Base-by-base conservation (phyloP, 2,329 filamentous ascomycete genomes). In the Teratosphaeria destructans region DNA sequence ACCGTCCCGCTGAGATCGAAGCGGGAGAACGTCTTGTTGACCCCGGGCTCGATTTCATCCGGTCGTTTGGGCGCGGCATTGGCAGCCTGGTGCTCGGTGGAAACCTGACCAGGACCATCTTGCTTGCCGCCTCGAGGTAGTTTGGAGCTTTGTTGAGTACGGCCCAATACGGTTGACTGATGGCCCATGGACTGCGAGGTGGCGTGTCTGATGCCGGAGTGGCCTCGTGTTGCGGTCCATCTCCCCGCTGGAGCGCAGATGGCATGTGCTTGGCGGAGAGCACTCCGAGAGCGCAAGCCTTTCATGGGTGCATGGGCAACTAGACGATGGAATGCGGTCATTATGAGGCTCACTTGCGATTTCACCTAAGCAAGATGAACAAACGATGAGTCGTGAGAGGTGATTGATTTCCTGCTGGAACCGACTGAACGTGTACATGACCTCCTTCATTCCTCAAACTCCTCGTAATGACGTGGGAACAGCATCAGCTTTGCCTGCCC, bases 1-100 rank as follows among this genome's bases (percentile, higher is more conserved):
- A 66, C 68, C 27, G 64, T 64, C 16, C 63, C 60, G 4, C 59
- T 56, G 11, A 68, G 60, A 19, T 65, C 64, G 64, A 69, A 69
- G 23, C 53, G 53, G 5, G 27, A 34, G 53, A 54, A 54, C 8
- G 53, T 54, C 27, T 34, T 29, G 53, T 54, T 54, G 27, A 54
- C 26, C 8, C 53, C 53, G 7, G 27, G 27, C 53, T 54, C 16
- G 23, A 54, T 54, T 7, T 32, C 27, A 14, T 54, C 53, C 3
- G 53, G 53, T 8, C 34, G 34, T n/a, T 23, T 49, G 16, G 43
- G 43, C n/a, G 43, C 43, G 19, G 43, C 43, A n/a, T 49, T 49
- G 16, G 43, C 43, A 7, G 43, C 19, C 16, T n/a, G 16, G 43
- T 10, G 43, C 43, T 49, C 43, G 37, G 37, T 43, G 6, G 43